Evolutionary conservation across 805 yeast species (phyloP).

Genomic region (Maudiozyma pseudohumilis): DNA sequence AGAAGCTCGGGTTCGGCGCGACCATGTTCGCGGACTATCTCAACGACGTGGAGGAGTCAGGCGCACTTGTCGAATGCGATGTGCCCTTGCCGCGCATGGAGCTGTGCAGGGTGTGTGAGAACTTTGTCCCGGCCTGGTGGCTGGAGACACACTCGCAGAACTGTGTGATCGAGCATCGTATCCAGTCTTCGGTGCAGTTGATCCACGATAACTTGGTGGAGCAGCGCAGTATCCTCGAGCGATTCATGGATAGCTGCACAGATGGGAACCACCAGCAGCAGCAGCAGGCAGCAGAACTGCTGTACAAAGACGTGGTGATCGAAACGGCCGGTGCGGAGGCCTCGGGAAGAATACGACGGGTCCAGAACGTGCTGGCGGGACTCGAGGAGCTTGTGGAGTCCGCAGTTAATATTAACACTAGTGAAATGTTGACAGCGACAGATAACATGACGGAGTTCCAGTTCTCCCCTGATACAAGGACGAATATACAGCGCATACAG

Average conservation of each 20-base stretch:
- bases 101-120: constrained; percentile 87
- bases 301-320: constrained; percentile 46
- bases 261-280: background rate
- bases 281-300: constrained; percentile 8
- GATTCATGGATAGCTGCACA: constrained; percentile 1
- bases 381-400: constrained; percentile 56
- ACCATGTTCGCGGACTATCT: constrained; percentile 73
- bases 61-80: constrained; percentile 49
- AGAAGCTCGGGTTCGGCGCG: constrained; percentile 80
- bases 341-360: too few relatives aligned
- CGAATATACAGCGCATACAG: constrained; percentile 40
- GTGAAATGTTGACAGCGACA: constrained; percentile 35
- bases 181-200: constrained; percentile 64
- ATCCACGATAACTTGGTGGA: constrained; percentile 71
- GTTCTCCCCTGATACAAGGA: constrained; percentile 53
- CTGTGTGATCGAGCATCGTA: constrained; percentile 76
- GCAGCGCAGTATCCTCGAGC: constrained; percentile 31
- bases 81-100: constrained; percentile 76
- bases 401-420: constrained; percentile 63
- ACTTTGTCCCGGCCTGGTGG: constrained; percentile 92
- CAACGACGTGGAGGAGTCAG: constrained; percentile 42
- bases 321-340: background rate
- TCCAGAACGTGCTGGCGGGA: background rate
- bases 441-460: constrained; percentile 14
- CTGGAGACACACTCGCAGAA: constrained; percentile 82